Percentiles rank a stretch among this genome's conserved stretches.
Conservation (phyloP, 176 grass and related monocot genomes). For the Rhynchospora breviuscula region DNA sequence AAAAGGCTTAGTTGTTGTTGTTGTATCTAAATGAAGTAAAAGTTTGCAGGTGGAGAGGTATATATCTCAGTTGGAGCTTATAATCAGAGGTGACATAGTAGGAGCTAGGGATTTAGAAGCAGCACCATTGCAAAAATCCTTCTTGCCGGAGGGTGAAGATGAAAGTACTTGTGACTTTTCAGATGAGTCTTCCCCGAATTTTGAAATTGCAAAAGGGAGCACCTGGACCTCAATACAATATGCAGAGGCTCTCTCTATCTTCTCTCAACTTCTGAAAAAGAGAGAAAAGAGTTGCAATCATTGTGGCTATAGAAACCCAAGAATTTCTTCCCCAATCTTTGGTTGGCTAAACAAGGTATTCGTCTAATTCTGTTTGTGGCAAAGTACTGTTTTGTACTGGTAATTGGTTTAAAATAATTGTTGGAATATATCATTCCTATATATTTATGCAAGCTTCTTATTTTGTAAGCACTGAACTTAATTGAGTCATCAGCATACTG, state of each 20-base stretch:
- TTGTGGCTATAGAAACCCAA: slow-evolving; percentile 51
- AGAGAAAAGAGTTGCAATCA: slow-evolving; percentile 54
- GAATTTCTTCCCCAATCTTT: slow-evolving; percentile 56
- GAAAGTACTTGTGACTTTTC: slow-evolving; percentile 28
- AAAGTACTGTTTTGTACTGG: background rate
- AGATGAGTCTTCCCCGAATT: slow-evolving; percentile 28
- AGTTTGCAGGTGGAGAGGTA: slow-evolving; percentile 52
- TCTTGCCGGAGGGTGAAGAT: slow-evolving; percentile 27
- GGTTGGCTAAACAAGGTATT: slow-evolving; percentile 86
- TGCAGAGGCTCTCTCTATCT: slow-evolving; percentile 45
- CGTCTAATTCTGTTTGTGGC: slow-evolving; percentile 12
- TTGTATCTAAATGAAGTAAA: background rate
- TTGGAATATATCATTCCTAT: background rate
- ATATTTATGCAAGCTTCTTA: background rate
- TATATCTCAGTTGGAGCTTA: slow-evolving; percentile 41
- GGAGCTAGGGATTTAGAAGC: slow-evolving; percentile 55
- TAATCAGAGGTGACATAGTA: slow-evolving; percentile 60
- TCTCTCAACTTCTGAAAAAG: slow-evolving; percentile 50
- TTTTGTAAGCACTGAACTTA: background rate
- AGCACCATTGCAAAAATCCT: background rate
- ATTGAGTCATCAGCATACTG: background rate
- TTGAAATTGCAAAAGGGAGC: slow-evolving; percentile 20
- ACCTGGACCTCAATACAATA: slow-evolving; percentile 76
- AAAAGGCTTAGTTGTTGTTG: too few species aligned
- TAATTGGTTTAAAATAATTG: background rate